Base-by-base conservation (phyloP, 2,329 filamentous ascomycete genomes). In the Bipolaris zeicola region DNA sequence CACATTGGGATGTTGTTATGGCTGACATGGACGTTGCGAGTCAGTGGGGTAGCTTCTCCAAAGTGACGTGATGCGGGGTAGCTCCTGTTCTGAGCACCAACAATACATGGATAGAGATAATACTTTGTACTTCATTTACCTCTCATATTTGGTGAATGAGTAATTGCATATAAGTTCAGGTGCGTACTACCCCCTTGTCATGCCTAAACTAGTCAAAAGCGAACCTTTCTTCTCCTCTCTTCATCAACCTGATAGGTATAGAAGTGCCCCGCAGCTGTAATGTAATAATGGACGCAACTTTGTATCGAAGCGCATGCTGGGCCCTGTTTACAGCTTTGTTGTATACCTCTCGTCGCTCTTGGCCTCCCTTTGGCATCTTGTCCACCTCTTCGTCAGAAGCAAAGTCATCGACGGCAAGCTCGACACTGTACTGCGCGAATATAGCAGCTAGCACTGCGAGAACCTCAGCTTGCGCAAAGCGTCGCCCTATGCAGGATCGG, bases 171-270 rank as follows among this genome's bases (percentile, higher is more conserved):
- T 33, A 16, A 11, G 11, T 18, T 24, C 26, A 36, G 24, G 6
- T 8, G 28, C 37, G 36, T 11, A 33, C 18, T 11, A 24, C 18
- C 41, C 16, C 11, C n/a, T 16, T 31, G 26, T 2, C 28, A 14
- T 16, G 38, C 28, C 22, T 34, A n/a, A 14, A n/a, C 50, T 66
- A 67, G 33, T 69, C 64, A 63, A 67, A 74, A 57, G 63, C 63
- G 76, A 93, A 92, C 67, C 83, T 83, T 80, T 93, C 91, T 61
- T 83, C 76, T 0, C 90, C 90, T 63, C 88, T 85, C 77, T 78
- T 85, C 8, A 91, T 87, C 62, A 94, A 75, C 61, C 89, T 78
- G 38, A 94, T 78, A 0, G 88, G 87, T 33, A 94, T 85, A 52
- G 83, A 79, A 5, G 79, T 78, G 28, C 86, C 72, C 37, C 75